Evolutionary conservation across 169 alveolate genomes (phyloP).

Genomic region (Cryptosporidium meleagridis): DNA sequence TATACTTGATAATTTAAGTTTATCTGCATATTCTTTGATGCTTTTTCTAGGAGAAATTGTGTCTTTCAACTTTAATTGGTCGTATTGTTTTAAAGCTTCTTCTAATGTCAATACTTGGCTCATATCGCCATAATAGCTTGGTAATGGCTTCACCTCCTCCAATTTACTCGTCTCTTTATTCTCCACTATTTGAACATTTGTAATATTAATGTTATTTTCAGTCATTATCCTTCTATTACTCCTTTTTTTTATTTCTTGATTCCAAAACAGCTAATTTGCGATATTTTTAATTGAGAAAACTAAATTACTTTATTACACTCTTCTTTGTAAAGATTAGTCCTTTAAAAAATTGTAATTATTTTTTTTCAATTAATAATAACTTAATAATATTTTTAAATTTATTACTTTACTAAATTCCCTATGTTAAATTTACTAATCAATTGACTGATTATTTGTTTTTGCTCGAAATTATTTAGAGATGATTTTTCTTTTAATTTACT

Average conservation of each 20-base stretch:
- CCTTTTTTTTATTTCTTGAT: neutral
- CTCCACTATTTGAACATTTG: neutral
- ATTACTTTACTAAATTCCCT: neutral
- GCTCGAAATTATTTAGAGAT: neutral
- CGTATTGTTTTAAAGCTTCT: conserved; percentile 54
- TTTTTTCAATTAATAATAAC: neutral
- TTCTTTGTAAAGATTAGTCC: neutral
- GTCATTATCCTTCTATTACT: neutral
- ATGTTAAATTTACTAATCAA: neutral
- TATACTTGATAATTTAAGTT: conserved; percentile 3
- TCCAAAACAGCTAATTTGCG: neutral
- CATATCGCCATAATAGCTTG: conserved; percentile 60
- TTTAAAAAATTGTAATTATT: neutral
- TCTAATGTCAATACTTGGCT: conserved; percentile 15
- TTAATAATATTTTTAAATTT: neutral
- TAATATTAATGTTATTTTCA: conserved; percentile 9
- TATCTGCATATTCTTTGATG: conserved; percentile 27
- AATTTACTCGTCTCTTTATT: neutral
- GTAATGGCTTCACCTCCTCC: neutral
- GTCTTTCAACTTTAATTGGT: conserved; percentile 22
- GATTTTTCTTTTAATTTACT: neutral
- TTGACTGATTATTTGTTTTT: neutral
- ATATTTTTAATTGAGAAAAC: conserved; percentile 9
- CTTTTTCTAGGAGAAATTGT: conserved; percentile 60
- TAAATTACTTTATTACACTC: neutral